Conservation (phyloP, 2,329 filamentous ascomycete species). For the Pezicula rhizophila region DNA sequence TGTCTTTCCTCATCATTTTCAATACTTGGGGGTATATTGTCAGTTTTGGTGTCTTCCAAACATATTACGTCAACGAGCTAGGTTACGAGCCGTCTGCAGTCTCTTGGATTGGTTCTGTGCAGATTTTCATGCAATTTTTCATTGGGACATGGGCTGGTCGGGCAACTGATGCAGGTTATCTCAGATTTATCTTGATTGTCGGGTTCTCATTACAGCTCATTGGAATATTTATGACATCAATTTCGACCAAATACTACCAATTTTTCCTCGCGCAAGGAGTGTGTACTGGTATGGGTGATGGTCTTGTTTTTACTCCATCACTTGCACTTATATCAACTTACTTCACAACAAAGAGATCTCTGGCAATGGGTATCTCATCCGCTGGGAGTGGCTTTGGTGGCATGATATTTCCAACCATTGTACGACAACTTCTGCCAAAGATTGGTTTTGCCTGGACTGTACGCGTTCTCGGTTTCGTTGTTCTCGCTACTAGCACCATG, state of each 20-base stretch:
- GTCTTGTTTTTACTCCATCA: slow-evolving; percentile 30
- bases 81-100: slow-evolving; percentile 31
- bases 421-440: slow-evolving; percentile 29
- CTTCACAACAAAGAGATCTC: slow-evolving; percentile 15
- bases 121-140: slow-evolving; percentile 37
- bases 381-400: slow-evolving; percentile 30
- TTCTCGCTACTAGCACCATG: slow-evolving; percentile 29
- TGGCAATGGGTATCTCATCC: slow-evolving; percentile 28
- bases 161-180: slow-evolving; percentile 36
- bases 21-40: slow-evolving; percentile 26
- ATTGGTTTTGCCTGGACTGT: slow-evolving; percentile 37
- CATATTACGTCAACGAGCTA: slow-evolving; percentile 33
- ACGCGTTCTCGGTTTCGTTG: slow-evolving; percentile 36
- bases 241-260: slow-evolving; percentile 30
- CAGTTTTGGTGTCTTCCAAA: slow-evolving; percentile 15
- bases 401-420: slow-evolving; percentile 34
- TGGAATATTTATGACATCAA: slow-evolving; percentile 30
- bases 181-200: slow-evolving; percentile 16
- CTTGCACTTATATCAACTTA: slow-evolving; percentile 25
- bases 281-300: slow-evolving; percentile 30
- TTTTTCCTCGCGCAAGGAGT: slow-evolving; percentile 34
- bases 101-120: slow-evolving; percentile 41
- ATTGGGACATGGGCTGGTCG: slow-evolving; percentile 36
- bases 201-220: slow-evolving; percentile 12
- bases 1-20: slow-evolving; percentile 20